Base-by-base conservation (phyloP, 2,329 filamentous ascomycete species). In the Fusarium haematococcum region DNA sequence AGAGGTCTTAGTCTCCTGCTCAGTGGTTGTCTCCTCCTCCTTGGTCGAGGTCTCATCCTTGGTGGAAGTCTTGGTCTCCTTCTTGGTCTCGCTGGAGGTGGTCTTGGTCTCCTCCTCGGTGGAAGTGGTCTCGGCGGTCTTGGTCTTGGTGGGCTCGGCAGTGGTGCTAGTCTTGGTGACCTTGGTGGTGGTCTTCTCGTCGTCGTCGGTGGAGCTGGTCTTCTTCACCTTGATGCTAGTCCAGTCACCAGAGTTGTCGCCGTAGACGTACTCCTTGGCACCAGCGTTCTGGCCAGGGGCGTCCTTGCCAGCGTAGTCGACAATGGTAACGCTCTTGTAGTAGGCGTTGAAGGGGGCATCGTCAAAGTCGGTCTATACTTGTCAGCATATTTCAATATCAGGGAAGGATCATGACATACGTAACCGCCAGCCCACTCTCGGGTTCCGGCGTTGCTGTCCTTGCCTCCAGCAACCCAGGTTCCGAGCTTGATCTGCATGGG, bases 401-500 rank as follows among this genome's bases (percentile, higher is more conserved):
- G 16, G 11, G 27, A 13, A 2, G 18, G 10, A 23, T 6, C 9
- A 13, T 8, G 32, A 20, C 68, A n/a, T 50, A 71, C 70, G 76
- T 79, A 79, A 69, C 93, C 93, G 73, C 91, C 92, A 65, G 90
- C 90, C 91, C 91, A 93, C 69, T 88, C 75, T 70, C 95, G 93
- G 37, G 94, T 97, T 69, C 94, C 94, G 68, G 88, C 81, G 39
- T 89, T 80, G 76, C 94, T 93, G 73, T 84, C 81, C 68, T 84
- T 83, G 77, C 88, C 84, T 65, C 90, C 90, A 63, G 86, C 90
- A 57, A 90, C 88, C 91, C 92, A 94, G 75, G 89, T 88, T 73
- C 93, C 93, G 54, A 94, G 83, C 82, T 91, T 92, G 78, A 94
- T 81, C 81, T 91, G 89, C 89, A 92, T 92, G 59, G 93, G 93